These are phyloP conservation scores for Bassia scoparia DNA, from an alignment of 148 eudicot species.

Conservation along the genomic window DNA sequence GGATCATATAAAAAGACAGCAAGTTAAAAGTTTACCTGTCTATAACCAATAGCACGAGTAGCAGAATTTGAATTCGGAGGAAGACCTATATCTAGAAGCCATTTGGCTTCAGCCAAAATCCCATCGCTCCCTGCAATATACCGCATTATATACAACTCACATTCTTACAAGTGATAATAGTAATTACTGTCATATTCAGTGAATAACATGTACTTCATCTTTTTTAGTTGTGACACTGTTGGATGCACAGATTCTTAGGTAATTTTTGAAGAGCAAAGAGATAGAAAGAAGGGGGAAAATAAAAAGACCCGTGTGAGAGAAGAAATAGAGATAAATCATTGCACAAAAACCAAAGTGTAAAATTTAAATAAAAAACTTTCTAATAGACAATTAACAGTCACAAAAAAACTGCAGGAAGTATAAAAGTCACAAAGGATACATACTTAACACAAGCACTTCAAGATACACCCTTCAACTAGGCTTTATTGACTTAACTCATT, in stretches of 20 bases:
- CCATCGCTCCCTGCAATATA: slow-evolving; percentile 56
- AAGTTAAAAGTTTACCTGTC: slow-evolving; percentile 52
- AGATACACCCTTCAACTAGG: not conserved
- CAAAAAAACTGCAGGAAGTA: no score
- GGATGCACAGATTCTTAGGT: no score
- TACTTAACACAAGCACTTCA: not conserved
- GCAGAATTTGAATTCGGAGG: slow-evolving; percentile 93
- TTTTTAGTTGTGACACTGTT: no score
- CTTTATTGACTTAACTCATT: not conserved
- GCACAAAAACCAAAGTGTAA: no score
- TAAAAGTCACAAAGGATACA: not conserved
- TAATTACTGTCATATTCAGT: not conserved
- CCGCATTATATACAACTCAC: slow-evolving; percentile 6
- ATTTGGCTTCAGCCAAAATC: slow-evolving; percentile 74
- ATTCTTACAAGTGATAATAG: not conserved
- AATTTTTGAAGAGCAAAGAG: no score
- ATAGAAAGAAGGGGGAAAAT: no score
- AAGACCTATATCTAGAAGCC: slow-evolving; percentile 94
- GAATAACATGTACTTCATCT: not conserved
- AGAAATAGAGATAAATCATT: no score
- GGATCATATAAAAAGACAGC: not conserved
- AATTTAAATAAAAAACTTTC: no score
- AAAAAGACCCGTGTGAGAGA: no score
- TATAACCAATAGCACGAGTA: slow-evolving; percentile 92
- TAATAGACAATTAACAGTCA: no score